These are phyloP conservation scores for Beauveria pseudobassiana DNA, from an alignment of 2,329 filamentous ascomycete genomes.

Conservation along the genomic window DNA sequence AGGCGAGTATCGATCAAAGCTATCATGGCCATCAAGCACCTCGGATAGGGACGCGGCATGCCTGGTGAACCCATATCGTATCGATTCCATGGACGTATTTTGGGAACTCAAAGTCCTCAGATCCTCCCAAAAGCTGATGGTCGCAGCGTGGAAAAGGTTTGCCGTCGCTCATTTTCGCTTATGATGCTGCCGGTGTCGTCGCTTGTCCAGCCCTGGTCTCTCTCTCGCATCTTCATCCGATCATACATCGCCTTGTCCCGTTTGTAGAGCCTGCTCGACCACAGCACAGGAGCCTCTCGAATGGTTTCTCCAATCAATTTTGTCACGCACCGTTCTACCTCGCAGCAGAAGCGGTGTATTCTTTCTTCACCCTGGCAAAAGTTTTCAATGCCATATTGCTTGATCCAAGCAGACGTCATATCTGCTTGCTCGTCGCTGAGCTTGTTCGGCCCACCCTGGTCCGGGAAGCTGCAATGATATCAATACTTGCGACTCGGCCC, in stretches of 20 bases:
- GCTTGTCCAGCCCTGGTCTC: constrained; percentile 36
- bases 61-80: constrained; percentile 53
- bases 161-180: constrained; percentile 47
- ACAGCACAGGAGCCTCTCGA: constrained; percentile 77
- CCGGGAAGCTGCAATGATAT: constrained; percentile 76
- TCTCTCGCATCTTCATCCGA: constrained; percentile 34
- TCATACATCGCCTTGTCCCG: constrained; percentile 63
- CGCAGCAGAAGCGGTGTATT: constrained; percentile 87
- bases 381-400: constrained; percentile 76
- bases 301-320: constrained; percentile 81
- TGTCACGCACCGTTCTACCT: constrained; percentile 78
- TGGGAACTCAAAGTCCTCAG: constrained; percentile 50
- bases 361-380: constrained; percentile 93
- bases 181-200: constrained; percentile 48
- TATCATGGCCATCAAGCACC: constrained; percentile 61
- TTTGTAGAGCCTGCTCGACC: constrained; percentile 84
- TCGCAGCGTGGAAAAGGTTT: constrained; percentile 33
- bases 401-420: constrained; percentile 74
- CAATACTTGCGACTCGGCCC: constrained; percentile 76
- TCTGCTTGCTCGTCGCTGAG: constrained; percentile 92
- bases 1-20: constrained; percentile 56
- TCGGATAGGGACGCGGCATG: constrained; percentile 54
- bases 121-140: constrained; percentile 49
- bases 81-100: constrained; percentile 62
- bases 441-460: constrained; percentile 88